Evolutionary conservation across 2,329 filamentous ascomycete genomes (phyloP), one percentile per base, ranked within the genome.

Genomic region (Trichoderma harzianum): DNA sequence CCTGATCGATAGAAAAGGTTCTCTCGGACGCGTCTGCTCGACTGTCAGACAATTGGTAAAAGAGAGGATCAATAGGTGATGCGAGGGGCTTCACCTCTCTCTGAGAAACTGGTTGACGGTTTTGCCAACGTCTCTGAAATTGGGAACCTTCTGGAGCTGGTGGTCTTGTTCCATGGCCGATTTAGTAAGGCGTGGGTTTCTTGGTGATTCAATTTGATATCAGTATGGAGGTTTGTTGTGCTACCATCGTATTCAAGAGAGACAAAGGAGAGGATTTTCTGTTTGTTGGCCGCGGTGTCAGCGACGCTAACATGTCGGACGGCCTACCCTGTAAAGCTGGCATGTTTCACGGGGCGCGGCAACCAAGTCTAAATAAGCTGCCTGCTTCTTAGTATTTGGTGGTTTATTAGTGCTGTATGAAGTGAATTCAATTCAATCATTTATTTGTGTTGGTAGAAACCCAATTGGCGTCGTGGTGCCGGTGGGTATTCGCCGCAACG

Each of bases 121-220:
- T 74, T 85, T 83, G 53, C 90, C 92, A 57, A 95, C 90, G 84
- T 95, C 93, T 71, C 93, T 89, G 78, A 95, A 93, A 80, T 95
- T 95, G 76, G 91, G 82, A 65, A 95, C 76, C 7, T 74, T 74
- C 47, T 78, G 75, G 18, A 80, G 74, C 28, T 70, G 73, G n/a
- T 58, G 7, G 14, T 61, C 21, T 21, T 68, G 70, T 26, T 67
- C 70, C 75, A 72, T 69, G 57, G 5, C 24, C n/a, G 18, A 10
- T 2, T 11, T 30, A 18, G 0, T 12, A 12, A 60, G 24, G 11
- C 6, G n/a, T 30, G 18, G 16, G 5, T 7, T 51, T 24, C 47
- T 51, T 24, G 47, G 21, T 21, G 21, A 51, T 51, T 51, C 47
- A 14, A 11, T 12, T 24, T 24, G 47, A 24, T 24, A 24, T 21